Evolutionary conservation across 305 asterid species (phyloP).

Genomic region (Fraxinus sp.): DNA sequence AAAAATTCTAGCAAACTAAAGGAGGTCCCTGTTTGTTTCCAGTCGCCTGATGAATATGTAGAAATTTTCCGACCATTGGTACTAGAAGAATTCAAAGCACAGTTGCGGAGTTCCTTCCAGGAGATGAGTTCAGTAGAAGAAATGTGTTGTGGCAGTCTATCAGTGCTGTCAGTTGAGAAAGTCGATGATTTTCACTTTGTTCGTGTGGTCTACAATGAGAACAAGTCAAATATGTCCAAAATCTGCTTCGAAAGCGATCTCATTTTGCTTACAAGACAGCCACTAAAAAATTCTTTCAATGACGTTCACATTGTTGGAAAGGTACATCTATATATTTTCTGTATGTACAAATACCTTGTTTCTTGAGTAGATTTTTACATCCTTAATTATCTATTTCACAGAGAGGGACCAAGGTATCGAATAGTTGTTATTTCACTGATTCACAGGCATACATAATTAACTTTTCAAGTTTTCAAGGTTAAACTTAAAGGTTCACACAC

Average conservation of each 20-base stretch:
- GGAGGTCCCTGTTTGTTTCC: conserved; percentile 84
- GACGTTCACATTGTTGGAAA: conserved; percentile 88
- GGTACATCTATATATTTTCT: conserved; percentile 43
- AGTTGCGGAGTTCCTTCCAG: conserved; percentile 77
- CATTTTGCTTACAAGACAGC: conserved; percentile 73
- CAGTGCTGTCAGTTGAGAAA: conserved; percentile 89
- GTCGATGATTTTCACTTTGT: conserved; percentile 87
- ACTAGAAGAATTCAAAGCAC: conserved; percentile 95
- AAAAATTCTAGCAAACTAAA: conserved; percentile 59
- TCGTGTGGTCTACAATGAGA: conserved; percentile 83
- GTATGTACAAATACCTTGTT: conserved; percentile 11
- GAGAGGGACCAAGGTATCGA: background rate
- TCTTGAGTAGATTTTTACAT: conserved; percentile 29
- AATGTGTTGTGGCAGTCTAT: conserved; percentile 66
- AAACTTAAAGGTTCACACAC: conserved; percentile 10
- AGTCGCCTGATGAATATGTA: conserved; percentile 77
- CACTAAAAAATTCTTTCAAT: conserved; percentile 48
- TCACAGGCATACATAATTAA: background rate
- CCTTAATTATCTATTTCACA: conserved; percentile 11
- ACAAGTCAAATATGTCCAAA: conserved; percentile 50
- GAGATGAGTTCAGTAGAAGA: conserved; percentile 73
- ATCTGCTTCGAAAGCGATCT: conserved; percentile 84
- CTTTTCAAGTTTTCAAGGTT: conserved; percentile 1
- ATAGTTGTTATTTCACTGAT: conserved; percentile 7
- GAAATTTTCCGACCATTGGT: conserved; percentile 87